Evolutionary conservation across 2,329 filamentous ascomycete genomes (phyloP).

Genomic region (Cladosporium sp.): DNA sequence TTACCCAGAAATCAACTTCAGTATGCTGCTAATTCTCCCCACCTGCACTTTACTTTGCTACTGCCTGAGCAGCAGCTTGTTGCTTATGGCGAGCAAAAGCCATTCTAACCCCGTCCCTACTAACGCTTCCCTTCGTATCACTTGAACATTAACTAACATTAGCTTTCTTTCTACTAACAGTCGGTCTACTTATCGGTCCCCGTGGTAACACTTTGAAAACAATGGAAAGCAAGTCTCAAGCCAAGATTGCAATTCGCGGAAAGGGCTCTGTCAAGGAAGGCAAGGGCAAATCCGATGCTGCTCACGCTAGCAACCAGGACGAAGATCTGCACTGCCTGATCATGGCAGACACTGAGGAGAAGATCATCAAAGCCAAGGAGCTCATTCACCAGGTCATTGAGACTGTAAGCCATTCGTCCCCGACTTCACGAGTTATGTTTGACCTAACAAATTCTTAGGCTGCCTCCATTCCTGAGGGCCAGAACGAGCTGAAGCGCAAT

Average conservation of each 20-base stretch:
- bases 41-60: constrained; percentile 30
- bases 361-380: constrained; percentile 98
- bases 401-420: constrained; percentile 60
- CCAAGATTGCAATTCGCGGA: constrained; percentile 98
- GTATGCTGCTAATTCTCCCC: constrained; percentile 74
- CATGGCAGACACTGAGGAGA: constrained; percentile 99
- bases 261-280: constrained; percentile 99
- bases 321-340: constrained; percentile 98
- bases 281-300: constrained; percentile 96
- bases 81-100: constrained; percentile 31
- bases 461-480: constrained; percentile 94
- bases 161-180: constrained; percentile 81
- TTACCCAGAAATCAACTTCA: constrained; percentile 99
- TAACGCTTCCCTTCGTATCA: constrained; percentile 13
- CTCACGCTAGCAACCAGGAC: constrained; percentile 99
- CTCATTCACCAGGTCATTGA: constrained; percentile 98
- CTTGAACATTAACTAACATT: constrained; percentile 54
- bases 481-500: constrained; percentile 98
- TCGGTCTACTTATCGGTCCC: constrained; percentile 99
- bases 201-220: constrained; percentile 99
- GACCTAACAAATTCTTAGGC: constrained; percentile 51
- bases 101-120: constrained; percentile 27
- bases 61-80: constrained; percentile 38
- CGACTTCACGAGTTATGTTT: not conserved
- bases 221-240: constrained; percentile 95